phyloP scores from a whole-genome alignment of 2,329 filamentous ascomycete species.

The Rhynchosporium agropyri region DNA sequence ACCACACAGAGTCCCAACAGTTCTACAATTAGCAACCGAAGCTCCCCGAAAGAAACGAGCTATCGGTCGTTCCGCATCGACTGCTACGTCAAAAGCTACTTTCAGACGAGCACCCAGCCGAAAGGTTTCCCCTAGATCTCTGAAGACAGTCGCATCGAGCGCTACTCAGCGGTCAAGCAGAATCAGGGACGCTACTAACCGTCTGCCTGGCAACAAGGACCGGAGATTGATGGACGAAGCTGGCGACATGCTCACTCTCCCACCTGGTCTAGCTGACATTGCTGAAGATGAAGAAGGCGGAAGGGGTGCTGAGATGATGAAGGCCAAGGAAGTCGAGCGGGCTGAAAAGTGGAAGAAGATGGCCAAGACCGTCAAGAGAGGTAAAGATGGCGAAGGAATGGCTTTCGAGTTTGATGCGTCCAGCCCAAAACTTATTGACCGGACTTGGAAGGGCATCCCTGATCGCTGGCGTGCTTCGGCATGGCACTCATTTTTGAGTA shows the following conservation, averaged over 20 bases:
- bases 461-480: constrained; percentile 92
- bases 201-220: constrained; percentile 62
- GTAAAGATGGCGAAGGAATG: constrained; percentile 58
- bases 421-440: constrained; percentile 82
- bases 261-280: constrained; percentile 58
- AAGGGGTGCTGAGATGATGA: constrained; percentile 56
- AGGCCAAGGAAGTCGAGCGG: constrained; percentile 64
- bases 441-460: constrained; percentile 97
- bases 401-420: constrained; percentile 78
- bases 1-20: constrained; percentile 40
- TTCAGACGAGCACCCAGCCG: constrained; percentile 50
- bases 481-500: constrained; percentile 89
- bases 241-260: constrained; percentile 65
- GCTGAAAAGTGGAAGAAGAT: constrained; percentile 70
- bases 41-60: constrained; percentile 38
- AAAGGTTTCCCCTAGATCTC: constrained; percentile 60
- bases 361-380: constrained; percentile 59
- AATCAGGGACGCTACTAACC: constrained; percentile 60
- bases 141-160: constrained; percentile 53
- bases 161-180: constrained; percentile 50
- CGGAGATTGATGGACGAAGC: constrained; percentile 65
- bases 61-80: constrained; percentile 39
- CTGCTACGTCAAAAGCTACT: constrained; percentile 27
- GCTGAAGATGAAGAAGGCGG: constrained; percentile 58
- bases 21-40: constrained; percentile 40